phyloP scores from a whole-genome alignment of 2,329 filamentous ascomycete species.

The Reticulascus tulasneorum region DNA sequence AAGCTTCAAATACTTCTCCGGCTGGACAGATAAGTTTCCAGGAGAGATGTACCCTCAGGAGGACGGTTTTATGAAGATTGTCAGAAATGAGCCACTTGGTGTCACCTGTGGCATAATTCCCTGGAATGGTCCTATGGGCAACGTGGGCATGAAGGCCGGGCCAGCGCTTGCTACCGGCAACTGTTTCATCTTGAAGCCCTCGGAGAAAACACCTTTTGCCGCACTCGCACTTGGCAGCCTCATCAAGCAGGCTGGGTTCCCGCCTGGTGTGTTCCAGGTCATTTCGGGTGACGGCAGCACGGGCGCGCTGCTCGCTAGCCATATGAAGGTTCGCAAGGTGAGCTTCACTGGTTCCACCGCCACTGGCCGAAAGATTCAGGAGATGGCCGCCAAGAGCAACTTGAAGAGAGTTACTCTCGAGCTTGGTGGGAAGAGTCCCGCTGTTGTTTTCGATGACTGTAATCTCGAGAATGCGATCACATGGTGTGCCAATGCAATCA shows the following conservation, averaged over 20 bases:
- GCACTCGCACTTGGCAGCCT: conserved; percentile 30
- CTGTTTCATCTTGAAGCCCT: conserved; percentile 39
- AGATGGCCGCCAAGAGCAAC: conserved; percentile 59
- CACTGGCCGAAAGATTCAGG: conserved; percentile 63
- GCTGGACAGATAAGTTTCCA: conserved; percentile 19
- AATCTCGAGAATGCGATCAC: conserved; percentile 56
- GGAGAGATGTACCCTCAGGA: conserved; percentile 26
- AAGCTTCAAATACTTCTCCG: conserved; percentile 30
- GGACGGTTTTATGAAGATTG: conserved; percentile 39
- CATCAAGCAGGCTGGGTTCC: conserved; percentile 37
- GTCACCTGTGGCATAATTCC: conserved; percentile 27
- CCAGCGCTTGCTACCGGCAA: conserved; percentile 41
- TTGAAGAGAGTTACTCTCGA: conserved; percentile 69
- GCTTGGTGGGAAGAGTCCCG: conserved; percentile 65
- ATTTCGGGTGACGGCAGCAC: conserved; percentile 35
- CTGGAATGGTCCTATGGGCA: conserved; percentile 36
- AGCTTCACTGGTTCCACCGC: conserved; percentile 68
- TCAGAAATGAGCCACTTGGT: conserved; percentile 27
- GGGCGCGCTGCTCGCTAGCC: conserved; percentile 19
- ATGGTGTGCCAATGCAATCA: conserved; percentile 42
- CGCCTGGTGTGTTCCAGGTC: conserved; percentile 38
- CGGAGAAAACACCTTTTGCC: conserved; percentile 37
- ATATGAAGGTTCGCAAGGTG: conserved; percentile 47
- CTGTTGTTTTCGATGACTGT: conserved; percentile 62
- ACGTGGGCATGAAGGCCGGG: conserved; percentile 33